Percentiles rank a stretch among this genome's conserved stretches.
Evolutionary conservation across 1,284 basidiomycete genomes (phyloP).

Genomic region (Uromyces viciae-fabae): DNA sequence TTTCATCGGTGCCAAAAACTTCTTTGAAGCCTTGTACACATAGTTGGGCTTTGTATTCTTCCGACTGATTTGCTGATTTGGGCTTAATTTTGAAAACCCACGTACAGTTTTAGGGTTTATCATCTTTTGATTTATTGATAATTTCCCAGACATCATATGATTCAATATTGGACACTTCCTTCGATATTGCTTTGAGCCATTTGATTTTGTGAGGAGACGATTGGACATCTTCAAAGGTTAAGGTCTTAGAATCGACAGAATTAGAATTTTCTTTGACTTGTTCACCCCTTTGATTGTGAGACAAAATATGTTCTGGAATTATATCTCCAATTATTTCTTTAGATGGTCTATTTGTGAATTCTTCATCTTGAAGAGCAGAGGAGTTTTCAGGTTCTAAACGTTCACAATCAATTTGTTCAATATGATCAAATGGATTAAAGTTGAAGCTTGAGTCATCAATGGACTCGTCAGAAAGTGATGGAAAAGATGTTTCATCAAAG

Average conservation of each 20-base stretch:
- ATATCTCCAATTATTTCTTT: slow-evolving; percentile 11
- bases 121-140: background rate
- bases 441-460: background rate
- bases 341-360: background rate
- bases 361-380: background rate
- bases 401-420: background rate
- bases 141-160: background rate
- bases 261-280: background rate
- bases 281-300: background rate
- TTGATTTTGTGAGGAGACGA: background rate
- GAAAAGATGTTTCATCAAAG: background rate
- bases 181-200: background rate
- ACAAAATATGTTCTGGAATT: background rate
- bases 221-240: background rate
- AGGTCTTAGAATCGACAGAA: background rate
- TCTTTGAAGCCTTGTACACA: slow-evolving; percentile 8
- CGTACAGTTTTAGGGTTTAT: background rate
- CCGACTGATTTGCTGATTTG: background rate
- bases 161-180: background rate
- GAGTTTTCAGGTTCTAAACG: background rate
- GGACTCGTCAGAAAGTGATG: background rate
- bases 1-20: background rate
- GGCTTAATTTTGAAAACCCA: slow-evolving; percentile 25
- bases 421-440: slow-evolving; percentile 16
- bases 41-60: background rate